Base-by-base conservation (phyloP, 352 stramenopile species). In the Saprolegnia diclina region DNA sequence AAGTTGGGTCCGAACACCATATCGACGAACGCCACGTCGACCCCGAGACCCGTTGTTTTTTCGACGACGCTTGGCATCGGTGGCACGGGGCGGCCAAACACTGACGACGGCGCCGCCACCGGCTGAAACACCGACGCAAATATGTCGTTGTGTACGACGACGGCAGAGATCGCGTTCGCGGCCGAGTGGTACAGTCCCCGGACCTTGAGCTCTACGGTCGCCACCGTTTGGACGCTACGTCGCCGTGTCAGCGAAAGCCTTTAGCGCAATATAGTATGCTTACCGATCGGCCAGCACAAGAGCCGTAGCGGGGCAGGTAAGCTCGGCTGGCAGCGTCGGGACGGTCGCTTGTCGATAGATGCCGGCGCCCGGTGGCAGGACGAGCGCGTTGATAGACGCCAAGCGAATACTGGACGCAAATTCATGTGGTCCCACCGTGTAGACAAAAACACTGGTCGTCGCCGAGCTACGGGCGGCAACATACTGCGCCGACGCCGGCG, bases 11-110 rank as follows among this genome's bases (percentile, higher is more conserved):
- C 52, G 4, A 85, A 76, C 13, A 19, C 13, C 18, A 59, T 61
- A 50, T 92, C 85, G 14, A 74, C 74, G 48, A 94, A 93, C 4
- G 72, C 74, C 57, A 92, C 91, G 68, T 93, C 87, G 57, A 71
- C 85, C 0, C 87, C 87, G 10, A 90, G 74, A 2, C 81, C 85
- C 26, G 79, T 91, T 19, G 76, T 88, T 19, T 32, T 29, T 24
- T 67, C 52, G 16, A 35, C 26, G 9, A 53, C n/a, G 26, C 22
- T 21, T 14, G 52, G 19, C 16, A 24, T 35, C 29, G 5, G 5
- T 35, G 29, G 29, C 29, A 35, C 29, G 29, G 29, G 29, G 29
- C 29, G 29, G 29, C 29, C 29, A 35, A 35, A 35, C 29, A 35
- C 29, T 5, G 29, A 35, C 29, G 29, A 35, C 29, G 29, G 29